phyloP scores from a whole-genome alignment of 345 rosid species.

The Ricinus communis region DNA sequence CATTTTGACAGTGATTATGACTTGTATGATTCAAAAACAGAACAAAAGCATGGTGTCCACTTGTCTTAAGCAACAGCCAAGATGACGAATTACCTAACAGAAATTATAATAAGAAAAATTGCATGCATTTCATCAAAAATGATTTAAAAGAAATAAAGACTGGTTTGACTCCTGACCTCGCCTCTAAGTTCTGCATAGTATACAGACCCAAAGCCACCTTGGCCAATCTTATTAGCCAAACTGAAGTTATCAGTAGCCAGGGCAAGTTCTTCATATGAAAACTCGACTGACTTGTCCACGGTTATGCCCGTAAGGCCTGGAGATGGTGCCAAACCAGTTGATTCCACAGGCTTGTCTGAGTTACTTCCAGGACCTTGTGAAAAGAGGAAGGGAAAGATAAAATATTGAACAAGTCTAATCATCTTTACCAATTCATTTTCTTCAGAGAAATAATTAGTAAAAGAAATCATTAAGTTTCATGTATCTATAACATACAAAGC shows the following conservation, averaged over 20 bases:
- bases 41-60: not conserved
- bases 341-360: conserved; percentile 34
- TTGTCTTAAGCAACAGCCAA: conserved; percentile 7
- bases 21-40: not conserved
- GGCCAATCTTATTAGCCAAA: conserved; percentile 80
- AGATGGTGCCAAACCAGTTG: conserved; percentile 33
- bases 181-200: conserved; percentile 92
- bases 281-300: conserved; percentile 84
- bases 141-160: not conserved
- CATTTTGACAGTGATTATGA: too few relatives aligned
- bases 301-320: conserved; percentile 60
- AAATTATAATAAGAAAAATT: not conserved
- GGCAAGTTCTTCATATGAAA: conserved; percentile 88
- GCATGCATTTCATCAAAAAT: conserved; percentile 10
- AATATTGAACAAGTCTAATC: conserved; percentile 1
- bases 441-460: not conserved
- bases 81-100: not conserved
- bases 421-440: conserved; percentile 13
- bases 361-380: conserved; percentile 32
- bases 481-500: not conserved
- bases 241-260: conserved; percentile 81
- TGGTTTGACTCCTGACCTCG: conserved; percentile 52
- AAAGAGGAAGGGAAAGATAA: conserved; percentile 18
- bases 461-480: not conserved
- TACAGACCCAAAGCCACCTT: conserved; percentile 93